Evolutionary conservation across 1,284 basidiomycete species (phyloP), one percentile per base, ranked within the genome.

Genomic region (Anthracocystis setariae): DNA sequence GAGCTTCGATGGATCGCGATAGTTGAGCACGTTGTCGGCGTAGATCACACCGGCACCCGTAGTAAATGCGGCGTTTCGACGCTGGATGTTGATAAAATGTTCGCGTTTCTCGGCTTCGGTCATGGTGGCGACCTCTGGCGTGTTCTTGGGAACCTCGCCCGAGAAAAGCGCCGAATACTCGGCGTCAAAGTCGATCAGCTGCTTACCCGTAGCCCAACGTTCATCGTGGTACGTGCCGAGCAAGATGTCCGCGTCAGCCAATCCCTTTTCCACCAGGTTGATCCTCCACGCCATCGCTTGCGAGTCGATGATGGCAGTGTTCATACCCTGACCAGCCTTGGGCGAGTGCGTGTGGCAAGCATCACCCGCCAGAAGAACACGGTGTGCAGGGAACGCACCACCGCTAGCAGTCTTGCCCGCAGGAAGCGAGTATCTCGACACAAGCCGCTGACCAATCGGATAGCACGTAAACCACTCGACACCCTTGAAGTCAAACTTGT

Each of bases 101-200:
- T 74, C 68, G 46, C 76, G 62, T 48, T 66, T 69, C 63, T 80
- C 45, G 42, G 74, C 74, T 4, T 77, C 67, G 13, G 46, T 63
- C 55, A 73, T 66, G 18, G 59, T 68, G 2, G 70, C 73, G 21
- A 80, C 71, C 47, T 80, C 69, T 33, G 78, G 78, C n/a, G 73
- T 67, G 10, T 87, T 88, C 24, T 59, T 66, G 29, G 86, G 85
- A 8, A 90, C 89, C 83, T 91, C 92, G 44, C 88, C 89, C 17
- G 90, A 91, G 83, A 92, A 92, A 21, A 93, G 84, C 12, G 87
- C 85, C 1, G 90, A 87, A 78, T 89, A 92, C 72, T 89, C 84
- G 80, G 88, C 89, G 83, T 94, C 92, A 73, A 92, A 92, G 58
- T 87, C 82, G 73, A 93, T 93, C 53, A 94, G 86, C 70, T 92